These are phyloP conservation scores for Aureobasidium melanogenum DNA, from an alignment of 2,329 filamentous ascomycete species.

Conservation along the genomic window DNA sequence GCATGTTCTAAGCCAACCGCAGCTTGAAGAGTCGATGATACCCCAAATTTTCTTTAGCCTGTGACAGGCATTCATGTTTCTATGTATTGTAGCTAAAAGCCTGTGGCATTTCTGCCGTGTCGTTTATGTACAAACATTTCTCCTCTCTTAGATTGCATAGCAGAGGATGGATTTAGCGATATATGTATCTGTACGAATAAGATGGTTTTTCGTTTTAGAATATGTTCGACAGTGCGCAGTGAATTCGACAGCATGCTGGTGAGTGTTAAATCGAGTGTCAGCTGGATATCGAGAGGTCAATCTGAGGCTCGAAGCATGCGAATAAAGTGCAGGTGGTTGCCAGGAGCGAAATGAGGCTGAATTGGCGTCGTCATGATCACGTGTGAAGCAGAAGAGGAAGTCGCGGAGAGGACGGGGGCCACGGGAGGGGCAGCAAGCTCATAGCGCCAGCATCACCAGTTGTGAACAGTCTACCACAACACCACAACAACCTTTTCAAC, in stretches of 20 bases:
- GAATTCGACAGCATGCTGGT: neutral
- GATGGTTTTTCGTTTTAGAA: neutral
- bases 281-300: too few relatives aligned
- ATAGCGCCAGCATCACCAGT: neutral
- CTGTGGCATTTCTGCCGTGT: conserved; percentile 11
- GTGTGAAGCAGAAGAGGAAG: neutral
- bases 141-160: conserved; percentile 8
- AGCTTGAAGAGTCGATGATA: conserved; percentile 11
- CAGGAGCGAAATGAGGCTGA: neutral
- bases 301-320: neutral
- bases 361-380: neutral
- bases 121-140: conserved; percentile 11
- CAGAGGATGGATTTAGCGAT: neutral
- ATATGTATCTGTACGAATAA: neutral
- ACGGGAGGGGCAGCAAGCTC: neutral
- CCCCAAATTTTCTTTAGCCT: conserved; percentile 10
- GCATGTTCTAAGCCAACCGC: conserved; percentile 51
- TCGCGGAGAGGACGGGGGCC: neutral
- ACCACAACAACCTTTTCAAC: neutral
- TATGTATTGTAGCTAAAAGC: conserved; percentile 13
- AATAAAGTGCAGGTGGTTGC: neutral
- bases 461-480: neutral
- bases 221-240: neutral
- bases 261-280: too few relatives aligned
- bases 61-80: neutral